Base-by-base conservation (phyloP, 2,329 filamentous ascomycete genomes). In the Pestalotiopsis sp. region DNA sequence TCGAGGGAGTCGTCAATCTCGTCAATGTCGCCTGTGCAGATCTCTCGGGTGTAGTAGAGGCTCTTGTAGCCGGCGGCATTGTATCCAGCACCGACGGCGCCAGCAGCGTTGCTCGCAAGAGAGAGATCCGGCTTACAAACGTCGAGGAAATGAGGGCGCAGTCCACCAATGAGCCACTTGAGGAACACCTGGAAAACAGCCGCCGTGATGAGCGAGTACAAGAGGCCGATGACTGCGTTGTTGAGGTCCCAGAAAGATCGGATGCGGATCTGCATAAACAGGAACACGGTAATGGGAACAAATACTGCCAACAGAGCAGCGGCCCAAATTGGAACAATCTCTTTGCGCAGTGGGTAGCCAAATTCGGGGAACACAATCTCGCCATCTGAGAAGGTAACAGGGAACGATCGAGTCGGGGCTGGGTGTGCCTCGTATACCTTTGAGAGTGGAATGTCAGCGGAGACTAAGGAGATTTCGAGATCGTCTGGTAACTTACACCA, bases 121-220 rank as follows among this genome's bases (percentile, higher is more conserved):
- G 81, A 80, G n/a, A 87, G 76, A 68, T 85, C 84, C 0, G 91
- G 92, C 77, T 90, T 86, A 84, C 91, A 94, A 66, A 92, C 90
- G 25, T 84, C 85, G 23, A 94, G 84, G 81, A 93, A 94, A 78
- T 93, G 89, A 1, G 91, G 91, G n/a, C 91, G 86, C 23, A 92
- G 81, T 14, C 91, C 91, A 14, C 92, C 92, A 71, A 94, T 92
- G 57, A 94, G 86, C 86, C 87, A 91, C 80, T 94, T 94, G 77
- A 94, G 74, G 75, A 93, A 91, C 72, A 94, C 91, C 75, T 94
- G 92, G 81, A 94, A 93, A 64, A 94, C 88, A n/a, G 91, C 89
- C 3, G 90, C 90, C 5, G 86, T 84, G 79, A 93, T 92, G 71
- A 93, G 85, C 0, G 88, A 84, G 82, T 94, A 67, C 0, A 93